Conservation (phyloP, 169 alveolate genomes). For the Plasmodium billcollinsi region DNA sequence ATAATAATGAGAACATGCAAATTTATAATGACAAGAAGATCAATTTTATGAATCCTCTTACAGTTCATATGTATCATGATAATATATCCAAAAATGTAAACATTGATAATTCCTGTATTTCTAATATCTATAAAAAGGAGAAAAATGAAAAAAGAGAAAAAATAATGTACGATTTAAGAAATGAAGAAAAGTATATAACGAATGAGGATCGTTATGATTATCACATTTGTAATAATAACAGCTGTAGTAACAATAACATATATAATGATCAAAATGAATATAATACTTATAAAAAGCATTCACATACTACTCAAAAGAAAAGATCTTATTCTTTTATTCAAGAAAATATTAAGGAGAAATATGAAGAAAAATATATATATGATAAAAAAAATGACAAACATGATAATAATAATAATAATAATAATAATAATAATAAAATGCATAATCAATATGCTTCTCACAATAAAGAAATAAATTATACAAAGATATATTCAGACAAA, state of each 20-base stretch:
- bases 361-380: slow-evolving; percentile 21
- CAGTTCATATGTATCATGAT: no score
- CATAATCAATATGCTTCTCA: neutral
- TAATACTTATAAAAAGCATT: neutral
- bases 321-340: neutral
- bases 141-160: neutral
- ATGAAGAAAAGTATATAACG: neutral
- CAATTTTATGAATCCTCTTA: no score
- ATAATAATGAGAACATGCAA: no score
- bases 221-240: neutral
- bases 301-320: neutral
- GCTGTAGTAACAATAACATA: neutral
- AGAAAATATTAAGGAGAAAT: neutral
- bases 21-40: no score
- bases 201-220: neutral
- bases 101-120: no score
- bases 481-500: no score
- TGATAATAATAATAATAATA: neutral
- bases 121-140: no score
- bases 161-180: neutral
- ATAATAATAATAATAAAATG: neutral
- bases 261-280: neutral
- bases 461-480: neutral
- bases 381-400: neutral
- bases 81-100: no score